phyloP scores from a whole-genome alignment of 345 rosid genomes.

The Eucalyptus marginata region DNA sequence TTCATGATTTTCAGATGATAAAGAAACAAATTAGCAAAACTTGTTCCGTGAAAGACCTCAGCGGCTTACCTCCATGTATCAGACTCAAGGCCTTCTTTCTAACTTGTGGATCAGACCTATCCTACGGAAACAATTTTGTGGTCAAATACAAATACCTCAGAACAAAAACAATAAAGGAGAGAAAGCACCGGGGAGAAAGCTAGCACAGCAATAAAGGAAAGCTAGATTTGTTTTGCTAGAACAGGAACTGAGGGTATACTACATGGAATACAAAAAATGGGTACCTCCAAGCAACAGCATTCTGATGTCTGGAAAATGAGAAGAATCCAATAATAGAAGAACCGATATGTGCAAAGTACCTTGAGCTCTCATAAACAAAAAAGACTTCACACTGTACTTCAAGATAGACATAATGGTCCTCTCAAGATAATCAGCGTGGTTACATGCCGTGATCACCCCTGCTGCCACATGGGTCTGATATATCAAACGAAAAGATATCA shows the following conservation, averaged over 20 bases:
- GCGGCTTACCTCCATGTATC: conserved; percentile 69
- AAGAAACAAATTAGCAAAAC: background rate
- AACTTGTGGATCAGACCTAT: conserved; percentile 66
- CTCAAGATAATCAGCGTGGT: conserved; percentile 92
- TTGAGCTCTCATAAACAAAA: background rate
- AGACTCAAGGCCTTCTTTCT: conserved; percentile 75
- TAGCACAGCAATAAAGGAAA: background rate
- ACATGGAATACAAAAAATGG: conserved; percentile 96
- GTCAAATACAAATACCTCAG: background rate
- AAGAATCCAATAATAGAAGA: background rate
- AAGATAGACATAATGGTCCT: conserved; percentile 72
- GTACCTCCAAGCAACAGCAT: conserved; percentile 59
- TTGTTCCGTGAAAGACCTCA: background rate
- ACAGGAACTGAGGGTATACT: background rate
- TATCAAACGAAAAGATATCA: too few species aligned
- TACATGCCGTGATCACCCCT: too few species aligned
- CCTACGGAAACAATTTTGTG: conserved; percentile 20
- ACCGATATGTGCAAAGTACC: background rate
- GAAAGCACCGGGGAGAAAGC: too few species aligned
- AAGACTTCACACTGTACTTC: conserved; percentile 26
- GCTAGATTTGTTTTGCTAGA: background rate
- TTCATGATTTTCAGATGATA: background rate
- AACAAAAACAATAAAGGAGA: background rate
- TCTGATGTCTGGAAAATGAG: conserved; percentile 53
- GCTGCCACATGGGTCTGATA: too few species aligned